Evolutionary conservation across 1,139 yeast species (phyloP), one percentile per base, ranked within the genome.

Genomic region (Scheffersomyces titani): DNA sequence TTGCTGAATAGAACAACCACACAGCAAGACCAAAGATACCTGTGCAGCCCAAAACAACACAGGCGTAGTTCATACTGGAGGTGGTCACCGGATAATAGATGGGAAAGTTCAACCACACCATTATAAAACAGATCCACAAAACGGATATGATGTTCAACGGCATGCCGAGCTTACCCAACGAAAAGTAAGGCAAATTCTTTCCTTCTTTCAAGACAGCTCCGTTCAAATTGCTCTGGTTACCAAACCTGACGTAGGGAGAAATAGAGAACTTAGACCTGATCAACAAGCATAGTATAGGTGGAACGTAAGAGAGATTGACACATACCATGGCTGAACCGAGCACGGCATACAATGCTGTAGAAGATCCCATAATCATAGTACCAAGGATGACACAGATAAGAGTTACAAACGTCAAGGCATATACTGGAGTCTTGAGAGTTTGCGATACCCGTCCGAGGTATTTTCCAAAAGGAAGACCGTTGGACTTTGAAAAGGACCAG

Each of bases 11-110:
- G 20, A 65, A 65, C 51, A 71, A 57, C 75, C 78, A 74, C 44
- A 71, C 61, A 5, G 68, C 59, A 0, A 68, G 55, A 6, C 76
- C 75, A 24, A 73, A 63, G 5, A 69, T 53, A 21, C 70, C 62
- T 0, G 75, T 74, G n/a, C 70, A 63, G 19, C 76, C 77, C 47
- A 75, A 61, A 1, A 76, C 76, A 1, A 70, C 79, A 54, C 73
- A 71, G 0, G 79, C 75, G 58, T 74, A 76, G 59, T 76, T 75
- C 80, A 76, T 76, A 50, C 67, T 70, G 19, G 64, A 66, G 5
- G 75, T 62, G 44, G 65, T 63, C 7, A 75, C 78, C 1, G 80
- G 79, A 46, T 64, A 59, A 1, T 61, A 59, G 5, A 69, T 55
- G 13, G 76, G 76, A 59, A 73, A 72, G 52, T 68, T 66, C 51